phyloP scores from a whole-genome alignment of 139 green algal species.

The Nannochloris sp. region DNA sequence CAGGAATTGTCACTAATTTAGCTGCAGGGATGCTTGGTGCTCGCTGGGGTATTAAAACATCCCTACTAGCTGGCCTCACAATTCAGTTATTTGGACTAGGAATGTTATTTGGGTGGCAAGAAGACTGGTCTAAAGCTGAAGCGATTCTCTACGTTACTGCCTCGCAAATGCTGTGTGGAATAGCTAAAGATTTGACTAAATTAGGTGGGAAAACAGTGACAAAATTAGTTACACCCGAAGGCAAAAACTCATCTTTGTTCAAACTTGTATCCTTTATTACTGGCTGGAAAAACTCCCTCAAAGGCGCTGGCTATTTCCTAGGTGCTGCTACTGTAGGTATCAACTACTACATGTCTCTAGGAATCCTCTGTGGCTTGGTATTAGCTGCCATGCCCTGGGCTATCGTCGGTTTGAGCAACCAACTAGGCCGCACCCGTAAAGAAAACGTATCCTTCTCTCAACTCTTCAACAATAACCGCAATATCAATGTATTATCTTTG shows the following conservation, averaged over 20 bases:
- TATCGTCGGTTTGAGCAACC: constrained; percentile 33
- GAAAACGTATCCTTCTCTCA: constrained; percentile 55
- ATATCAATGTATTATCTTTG: constrained; percentile 66
- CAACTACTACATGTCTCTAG: constrained; percentile 65
- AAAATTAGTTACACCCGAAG: constrained; percentile 78
- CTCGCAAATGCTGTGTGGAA: constrained; percentile 63
- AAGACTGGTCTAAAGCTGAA: constrained; percentile 9
- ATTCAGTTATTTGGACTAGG: constrained; percentile 60
- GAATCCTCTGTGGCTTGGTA: constrained; percentile 55
- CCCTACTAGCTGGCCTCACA: constrained; percentile 55
- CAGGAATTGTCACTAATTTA: constrained; percentile 75
- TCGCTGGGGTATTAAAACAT: constrained; percentile 73
- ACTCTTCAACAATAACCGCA: constrained; percentile 58
- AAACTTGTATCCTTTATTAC: constrained; percentile 80
- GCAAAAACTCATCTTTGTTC: constrained; percentile 63
- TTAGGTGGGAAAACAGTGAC: constrained; percentile 80
- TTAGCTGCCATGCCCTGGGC: constrained; percentile 66
- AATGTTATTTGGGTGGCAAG: constrained; percentile 72
- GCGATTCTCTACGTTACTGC: constrained; percentile 67
- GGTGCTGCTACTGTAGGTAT: constrained; percentile 56
- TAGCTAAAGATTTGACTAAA: constrained; percentile 87
- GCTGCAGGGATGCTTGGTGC: constrained; percentile 60
- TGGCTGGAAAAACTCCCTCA: constrained; percentile 77
- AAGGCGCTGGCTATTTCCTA: constrained; percentile 81
- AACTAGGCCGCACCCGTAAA: constrained; percentile 55